A percentile compares a stretch with the other conserved stretches of the same genome.
phyloP scores from a whole-genome alignment of 768 basidiomycete genomes.

The Phanerochaete sordida region DNA sequence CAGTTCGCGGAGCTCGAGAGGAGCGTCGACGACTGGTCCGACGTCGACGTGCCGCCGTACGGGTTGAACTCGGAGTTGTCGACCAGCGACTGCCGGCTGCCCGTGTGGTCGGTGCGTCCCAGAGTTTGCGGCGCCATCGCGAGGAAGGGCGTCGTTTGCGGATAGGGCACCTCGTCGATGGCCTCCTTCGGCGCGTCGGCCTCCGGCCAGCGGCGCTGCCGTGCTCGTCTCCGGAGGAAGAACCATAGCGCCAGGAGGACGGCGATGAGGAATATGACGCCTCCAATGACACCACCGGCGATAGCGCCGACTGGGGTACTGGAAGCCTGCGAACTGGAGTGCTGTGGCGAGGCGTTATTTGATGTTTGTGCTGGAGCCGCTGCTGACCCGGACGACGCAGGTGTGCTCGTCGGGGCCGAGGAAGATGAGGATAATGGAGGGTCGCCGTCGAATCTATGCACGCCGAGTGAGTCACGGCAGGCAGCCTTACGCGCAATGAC shows the following conservation, averaged over 20 bases:
- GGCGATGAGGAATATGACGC: background rate
- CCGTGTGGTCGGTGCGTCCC: background rate
- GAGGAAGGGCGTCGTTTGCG: background rate
- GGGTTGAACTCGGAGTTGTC: background rate
- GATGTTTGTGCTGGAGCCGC: too few relatives aligned
- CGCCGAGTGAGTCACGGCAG: too few relatives aligned
- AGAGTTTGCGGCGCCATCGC: too few relatives aligned
- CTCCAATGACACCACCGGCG: background rate
- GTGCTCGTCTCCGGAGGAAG: background rate
- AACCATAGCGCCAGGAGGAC: background rate
- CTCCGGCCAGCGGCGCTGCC: background rate
- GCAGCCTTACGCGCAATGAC: too few relatives aligned
- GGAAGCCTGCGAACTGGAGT: too few relatives aligned
- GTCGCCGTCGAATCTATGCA: too few relatives aligned
- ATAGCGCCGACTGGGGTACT: background rate
- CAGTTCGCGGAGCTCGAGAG: background rate
- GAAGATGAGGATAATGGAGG: too few relatives aligned
- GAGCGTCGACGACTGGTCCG: background rate
- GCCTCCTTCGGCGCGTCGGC: too few relatives aligned
- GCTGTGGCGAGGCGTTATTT: too few relatives aligned
- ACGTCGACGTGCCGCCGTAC: background rate
- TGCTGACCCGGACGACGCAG: too few relatives aligned
- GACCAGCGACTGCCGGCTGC: background rate
- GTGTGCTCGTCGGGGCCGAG: too few relatives aligned
- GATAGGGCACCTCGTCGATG: too few relatives aligned